Evolutionary conservation across 805 yeast genomes (phyloP).

Genomic region (Candida suzukii): DNA sequence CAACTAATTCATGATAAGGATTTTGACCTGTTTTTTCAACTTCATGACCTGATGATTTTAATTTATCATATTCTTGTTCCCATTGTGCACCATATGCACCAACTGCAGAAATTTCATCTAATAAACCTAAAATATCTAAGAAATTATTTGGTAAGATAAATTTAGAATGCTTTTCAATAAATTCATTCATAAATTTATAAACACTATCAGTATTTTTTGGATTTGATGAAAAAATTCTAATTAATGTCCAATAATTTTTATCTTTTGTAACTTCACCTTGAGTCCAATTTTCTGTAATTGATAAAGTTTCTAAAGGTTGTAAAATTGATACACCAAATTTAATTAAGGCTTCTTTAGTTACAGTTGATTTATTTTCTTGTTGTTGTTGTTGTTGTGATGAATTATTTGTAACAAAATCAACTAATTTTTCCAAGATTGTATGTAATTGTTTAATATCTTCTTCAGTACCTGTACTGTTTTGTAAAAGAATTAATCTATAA

Average conservation of each 20-base stretch:
- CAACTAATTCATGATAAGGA: conserved; percentile 49
- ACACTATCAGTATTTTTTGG: conserved; percentile 35
- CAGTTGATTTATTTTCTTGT: no score
- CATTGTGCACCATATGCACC: conserved; percentile 75
- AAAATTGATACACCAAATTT: conserved; percentile 38
- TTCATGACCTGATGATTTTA: conserved; percentile 35
- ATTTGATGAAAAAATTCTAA: conserved; percentile 38
- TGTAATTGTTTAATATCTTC: conserved; percentile 13
- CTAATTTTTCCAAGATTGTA: background rate
- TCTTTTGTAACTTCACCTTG: conserved; percentile 27
- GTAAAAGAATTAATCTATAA: conserved; percentile 42
- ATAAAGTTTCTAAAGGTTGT: conserved; percentile 43
- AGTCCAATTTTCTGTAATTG: conserved; percentile 38
- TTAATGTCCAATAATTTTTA: conserved; percentile 41
- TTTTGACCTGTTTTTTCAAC: conserved; percentile 30
- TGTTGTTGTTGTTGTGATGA: no score
- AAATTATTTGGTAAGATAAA: conserved; percentile 44
- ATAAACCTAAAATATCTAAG: conserved; percentile 58
- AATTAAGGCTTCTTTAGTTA: conserved; percentile 32
- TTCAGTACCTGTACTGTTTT: conserved; percentile 21
- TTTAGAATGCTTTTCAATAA: conserved; percentile 25
- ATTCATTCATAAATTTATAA: conserved; percentile 37
- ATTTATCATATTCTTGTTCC: conserved; percentile 55
- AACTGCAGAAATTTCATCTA: conserved; percentile 75
- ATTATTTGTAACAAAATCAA: conserved; percentile 13